Evolutionary conservation across 1,284 basidiomycete species (phyloP), one percentile per base, ranked within the genome.

Genomic region (Entoloma clypeatum): DNA sequence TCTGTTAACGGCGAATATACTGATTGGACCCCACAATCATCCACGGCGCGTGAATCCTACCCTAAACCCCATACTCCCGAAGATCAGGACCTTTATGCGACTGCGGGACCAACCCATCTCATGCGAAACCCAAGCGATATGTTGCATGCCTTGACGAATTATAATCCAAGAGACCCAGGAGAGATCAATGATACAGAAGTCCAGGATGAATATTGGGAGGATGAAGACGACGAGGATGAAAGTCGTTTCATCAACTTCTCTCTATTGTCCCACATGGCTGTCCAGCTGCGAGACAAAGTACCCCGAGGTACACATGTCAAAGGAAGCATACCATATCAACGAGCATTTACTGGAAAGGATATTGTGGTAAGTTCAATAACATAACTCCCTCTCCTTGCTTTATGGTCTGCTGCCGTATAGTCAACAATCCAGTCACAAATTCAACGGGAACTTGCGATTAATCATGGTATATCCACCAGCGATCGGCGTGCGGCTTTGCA

Each of bases 341-440:
- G 79, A 8, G 86, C 89, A 9, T 96, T 96, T 56, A 96, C 92
- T 1, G 93, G 92, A 5, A 87, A 86, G 51, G 92, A 95, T 57
- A 82, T 94, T 37, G 90, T 97, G 44, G 89, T 93, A 65, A 56
- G 90, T 77, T 13, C 13, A 27, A 9, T 9, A 29, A n/a, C n/a
- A n/a, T n/a, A n/a, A n/a, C n/a, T n/a, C n/a, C n/a, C n/a, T 90
- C 33, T 81, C 88, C 4, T 67, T 94, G 24, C 71, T 97, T 33
- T 90, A 86, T 31, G 85, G 96, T 59, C 75, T 95, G 23, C 92
- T 92, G 2, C 19, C 29, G 37, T 22, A 26, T 42, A 91, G 84
- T 86, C 84, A 2, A 88, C 89, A 0, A 88, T 93, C 24, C 86
- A 91, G 58, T 74, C 75, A 0, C 79, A 86, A 50, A 86, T 94